Percentiles rank a stretch among this genome's conserved stretches.
phyloP scores from a whole-genome alignment of 2,329 filamentous ascomycete genomes.

The Diaporthe ilicicola region DNA sequence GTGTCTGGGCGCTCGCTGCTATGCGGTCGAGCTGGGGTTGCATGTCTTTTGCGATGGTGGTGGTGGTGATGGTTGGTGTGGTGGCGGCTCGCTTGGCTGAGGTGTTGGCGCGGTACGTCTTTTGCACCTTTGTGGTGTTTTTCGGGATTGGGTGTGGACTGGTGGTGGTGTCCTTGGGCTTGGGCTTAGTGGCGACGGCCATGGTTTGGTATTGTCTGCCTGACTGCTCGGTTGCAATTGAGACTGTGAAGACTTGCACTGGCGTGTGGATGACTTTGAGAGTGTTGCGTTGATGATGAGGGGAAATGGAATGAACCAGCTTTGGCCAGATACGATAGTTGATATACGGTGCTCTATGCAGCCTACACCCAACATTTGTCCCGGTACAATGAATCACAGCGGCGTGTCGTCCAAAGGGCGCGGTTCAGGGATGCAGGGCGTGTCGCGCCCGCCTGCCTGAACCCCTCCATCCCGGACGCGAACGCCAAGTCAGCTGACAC shows the following conservation, averaged over 20 bases:
- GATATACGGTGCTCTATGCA: neutral
- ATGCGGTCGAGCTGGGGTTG: slow-evolving; percentile 54
- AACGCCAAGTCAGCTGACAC: slow-evolving; percentile 26
- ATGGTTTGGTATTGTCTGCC: neutral
- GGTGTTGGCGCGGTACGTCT: slow-evolving; percentile 24
- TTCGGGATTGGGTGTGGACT: neutral
- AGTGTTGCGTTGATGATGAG: neutral
- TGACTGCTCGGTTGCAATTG: neutral
- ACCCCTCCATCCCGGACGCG: neutral
- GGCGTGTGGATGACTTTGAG: too few species aligned
- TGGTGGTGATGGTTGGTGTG: neutral
- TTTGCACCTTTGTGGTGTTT: slow-evolving; percentile 10
- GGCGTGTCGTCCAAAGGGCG: slow-evolving; percentile 33
- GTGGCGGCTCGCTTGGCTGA: slow-evolving; percentile 1
- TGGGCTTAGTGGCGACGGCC: slow-evolving; percentile 17
- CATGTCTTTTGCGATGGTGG: slow-evolving; percentile 40
- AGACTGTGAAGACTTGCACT: neutral
- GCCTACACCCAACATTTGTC: neutral
- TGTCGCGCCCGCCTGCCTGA: neutral
- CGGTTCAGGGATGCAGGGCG: neutral
- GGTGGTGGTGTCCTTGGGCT: neutral
- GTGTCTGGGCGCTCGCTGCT: slow-evolving; percentile 52
- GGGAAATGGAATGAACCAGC: neutral
- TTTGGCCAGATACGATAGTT: too few species aligned
- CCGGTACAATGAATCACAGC: slow-evolving; percentile 21